These are phyloP conservation scores for Colletotrichum sp. DNA, from an alignment of 2,329 filamentous ascomycete species.

Conservation along the genomic window DNA sequence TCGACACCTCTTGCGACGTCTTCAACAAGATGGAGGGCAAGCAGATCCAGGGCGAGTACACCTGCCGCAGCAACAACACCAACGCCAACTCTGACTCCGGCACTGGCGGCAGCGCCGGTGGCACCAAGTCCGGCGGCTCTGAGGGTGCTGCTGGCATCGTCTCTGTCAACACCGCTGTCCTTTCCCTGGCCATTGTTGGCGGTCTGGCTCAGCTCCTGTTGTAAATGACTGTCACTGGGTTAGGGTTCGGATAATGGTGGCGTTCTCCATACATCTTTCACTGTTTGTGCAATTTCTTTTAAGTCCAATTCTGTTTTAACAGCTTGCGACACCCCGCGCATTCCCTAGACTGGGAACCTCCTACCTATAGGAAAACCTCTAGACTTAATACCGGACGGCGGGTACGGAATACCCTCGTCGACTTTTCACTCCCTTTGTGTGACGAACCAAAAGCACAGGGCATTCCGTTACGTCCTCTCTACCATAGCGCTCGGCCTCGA, in stretches of 20 bases:
- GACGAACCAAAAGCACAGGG: constrained; percentile 14
- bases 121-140: constrained; percentile 27
- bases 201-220: constrained; percentile 53
- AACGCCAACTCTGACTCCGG: constrained; percentile 54
- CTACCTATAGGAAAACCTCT: constrained; percentile 44
- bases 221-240: constrained; percentile 38
- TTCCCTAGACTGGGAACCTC: constrained; percentile 23
- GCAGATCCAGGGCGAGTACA: constrained; percentile 51
- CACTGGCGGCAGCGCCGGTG: constrained; percentile 31
- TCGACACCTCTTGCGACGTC: constrained; percentile 56
- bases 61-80: constrained; percentile 56
- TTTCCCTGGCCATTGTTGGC: constrained; percentile 52
- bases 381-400: constrained; percentile 46
- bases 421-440: constrained; percentile 31
- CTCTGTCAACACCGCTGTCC: constrained; percentile 50
- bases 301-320: constrained; percentile 10
- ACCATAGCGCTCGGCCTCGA: neutral
- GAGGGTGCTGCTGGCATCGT: constrained; percentile 50
- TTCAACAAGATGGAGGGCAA: constrained; percentile 52
- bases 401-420: constrained; percentile 21
- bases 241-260: constrained; percentile 21
- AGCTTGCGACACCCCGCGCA: constrained; percentile 15
- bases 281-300: constrained; percentile 22
- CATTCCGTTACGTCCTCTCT: neutral
- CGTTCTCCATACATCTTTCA: constrained; percentile 24